Conservation (phyloP, 208 protist species). For the Wallacemonas sp. region DNA sequence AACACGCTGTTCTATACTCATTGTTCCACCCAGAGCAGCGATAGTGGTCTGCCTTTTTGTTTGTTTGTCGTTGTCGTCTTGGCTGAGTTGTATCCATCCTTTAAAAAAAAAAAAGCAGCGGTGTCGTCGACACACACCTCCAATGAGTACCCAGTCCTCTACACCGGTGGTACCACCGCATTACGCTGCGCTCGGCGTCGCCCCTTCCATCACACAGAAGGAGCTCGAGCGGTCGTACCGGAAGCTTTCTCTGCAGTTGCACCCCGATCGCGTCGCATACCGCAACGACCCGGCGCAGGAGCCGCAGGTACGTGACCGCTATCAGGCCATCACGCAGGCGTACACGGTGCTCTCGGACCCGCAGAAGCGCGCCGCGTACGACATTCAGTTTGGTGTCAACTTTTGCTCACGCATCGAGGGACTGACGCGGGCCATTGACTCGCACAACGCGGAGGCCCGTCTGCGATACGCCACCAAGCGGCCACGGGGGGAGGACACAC, state of each 20-base stretch:
- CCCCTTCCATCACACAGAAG: slow-evolving; percentile 37
- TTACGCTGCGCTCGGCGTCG: slow-evolving; percentile 75
- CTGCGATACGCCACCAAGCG: slow-evolving; percentile 15
- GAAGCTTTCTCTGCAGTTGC: slow-evolving; percentile 66
- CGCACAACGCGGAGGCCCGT: slow-evolving; percentile 33
- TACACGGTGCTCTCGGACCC: slow-evolving; percentile 79
- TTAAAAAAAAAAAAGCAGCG: background rate
- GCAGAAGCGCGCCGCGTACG: slow-evolving; percentile 58
- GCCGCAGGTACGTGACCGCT: slow-evolving; percentile 40
- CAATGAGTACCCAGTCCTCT: background rate
- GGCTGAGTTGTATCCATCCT: background rate
- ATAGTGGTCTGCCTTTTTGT: too few species aligned
- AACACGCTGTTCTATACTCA: too few species aligned
- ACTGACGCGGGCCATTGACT: slow-evolving; percentile 34
- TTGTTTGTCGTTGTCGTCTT: background rate
- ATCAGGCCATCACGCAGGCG: slow-evolving; percentile 70
- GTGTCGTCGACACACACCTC: background rate
- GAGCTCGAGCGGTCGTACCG: slow-evolving; percentile 70
- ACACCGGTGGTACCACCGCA: slow-evolving; percentile 28
- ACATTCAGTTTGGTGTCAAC: slow-evolving; percentile 76
- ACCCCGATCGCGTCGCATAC: slow-evolving; percentile 79
- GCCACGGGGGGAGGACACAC: background rate
- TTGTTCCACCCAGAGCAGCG: too few species aligned
- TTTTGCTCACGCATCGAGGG: slow-evolving; percentile 44
- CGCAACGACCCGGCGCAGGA: slow-evolving; percentile 28